These are phyloP conservation scores for Raddia distichophylla DNA, from an alignment of 176 grass and related monocot species.

Conservation along the genomic window DNA sequence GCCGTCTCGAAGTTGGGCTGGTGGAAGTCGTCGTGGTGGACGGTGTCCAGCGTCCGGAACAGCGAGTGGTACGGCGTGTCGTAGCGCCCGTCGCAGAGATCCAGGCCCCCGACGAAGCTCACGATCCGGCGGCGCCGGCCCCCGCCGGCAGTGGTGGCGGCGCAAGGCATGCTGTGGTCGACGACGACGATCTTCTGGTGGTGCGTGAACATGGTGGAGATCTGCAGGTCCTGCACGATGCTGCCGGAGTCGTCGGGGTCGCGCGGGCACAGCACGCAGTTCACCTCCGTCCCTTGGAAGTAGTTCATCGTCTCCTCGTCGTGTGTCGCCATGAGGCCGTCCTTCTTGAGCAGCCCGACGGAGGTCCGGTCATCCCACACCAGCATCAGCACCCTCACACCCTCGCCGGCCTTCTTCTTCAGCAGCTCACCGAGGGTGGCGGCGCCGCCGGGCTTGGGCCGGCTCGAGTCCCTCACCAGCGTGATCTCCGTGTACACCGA, in stretches of 20 bases:
- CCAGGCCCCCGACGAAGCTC: constrained; percentile 68
- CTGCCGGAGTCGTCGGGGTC: constrained; percentile 62
- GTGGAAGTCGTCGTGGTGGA: constrained; percentile 67
- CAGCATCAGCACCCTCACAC: constrained; percentile 59
- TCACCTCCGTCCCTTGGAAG: constrained; percentile 55
- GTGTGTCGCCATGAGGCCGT: constrained; percentile 67
- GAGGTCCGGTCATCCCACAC: constrained; percentile 68
- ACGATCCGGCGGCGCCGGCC: constrained; percentile 24
- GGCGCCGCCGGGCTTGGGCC: constrained; percentile 41
- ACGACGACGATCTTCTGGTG: constrained; percentile 69
- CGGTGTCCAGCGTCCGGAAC: constrained; percentile 54
- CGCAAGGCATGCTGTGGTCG: constrained; percentile 51
- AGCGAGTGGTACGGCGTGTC: constrained; percentile 58
- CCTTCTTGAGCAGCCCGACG: constrained; percentile 51
- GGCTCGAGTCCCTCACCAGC: constrained; percentile 42
- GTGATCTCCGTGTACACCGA: constrained; percentile 67
- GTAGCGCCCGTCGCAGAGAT: constrained; percentile 69
- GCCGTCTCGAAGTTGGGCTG: constrained; percentile 66
- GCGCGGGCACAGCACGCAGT: constrained; percentile 61
- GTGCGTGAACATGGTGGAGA: constrained; percentile 73
- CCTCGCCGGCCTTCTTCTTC: constrained; percentile 64
- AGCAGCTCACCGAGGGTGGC: constrained; percentile 59
- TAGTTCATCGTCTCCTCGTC: constrained; percentile 61
- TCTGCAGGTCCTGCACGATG: constrained; percentile 69
- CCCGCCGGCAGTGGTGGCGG: background rate